These are phyloP conservation scores for Colletotrichum sp. DNA, from an alignment of 2,329 filamentous ascomycete genomes.

Conservation along the genomic window DNA sequence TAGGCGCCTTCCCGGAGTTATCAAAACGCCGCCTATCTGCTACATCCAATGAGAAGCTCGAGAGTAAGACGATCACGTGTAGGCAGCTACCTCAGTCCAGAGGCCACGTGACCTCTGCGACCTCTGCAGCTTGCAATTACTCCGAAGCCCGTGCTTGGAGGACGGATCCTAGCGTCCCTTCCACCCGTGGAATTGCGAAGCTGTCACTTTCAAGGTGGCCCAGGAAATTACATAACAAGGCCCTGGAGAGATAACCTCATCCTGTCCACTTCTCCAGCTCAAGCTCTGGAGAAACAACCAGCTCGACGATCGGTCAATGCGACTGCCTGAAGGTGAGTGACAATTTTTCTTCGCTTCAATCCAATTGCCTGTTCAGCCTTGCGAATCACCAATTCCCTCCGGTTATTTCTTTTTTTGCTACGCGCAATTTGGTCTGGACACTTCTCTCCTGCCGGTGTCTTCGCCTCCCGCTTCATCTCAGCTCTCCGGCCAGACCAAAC, in stretches of 20 bases:
- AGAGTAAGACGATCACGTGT: neutral
- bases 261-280: neutral
- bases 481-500: constrained; percentile 3
- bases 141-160: neutral
- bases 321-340: neutral
- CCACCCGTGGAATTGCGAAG: constrained; percentile 1
- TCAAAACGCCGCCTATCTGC: neutral
- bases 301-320: neutral
- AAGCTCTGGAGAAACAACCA: neutral
- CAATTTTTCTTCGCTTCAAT: neutral
- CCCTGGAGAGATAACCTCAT: constrained; percentile 14
- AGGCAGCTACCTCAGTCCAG: neutral
- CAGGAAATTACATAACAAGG: constrained; percentile 15
- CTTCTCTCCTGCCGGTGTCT: neutral
- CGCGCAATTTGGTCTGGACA: neutral
- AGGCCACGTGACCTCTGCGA: neutral
- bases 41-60: neutral
- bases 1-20: neutral
- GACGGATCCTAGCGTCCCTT: neutral
- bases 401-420: neutral
- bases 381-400: neutral
- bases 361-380: neutral
- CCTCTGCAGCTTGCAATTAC: neutral
- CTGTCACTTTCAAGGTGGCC: constrained; percentile 16
- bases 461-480: constrained; percentile 2